phyloP scores from a whole-genome alignment of 139 green algal species.

The Spirogloea muscicola region DNA sequence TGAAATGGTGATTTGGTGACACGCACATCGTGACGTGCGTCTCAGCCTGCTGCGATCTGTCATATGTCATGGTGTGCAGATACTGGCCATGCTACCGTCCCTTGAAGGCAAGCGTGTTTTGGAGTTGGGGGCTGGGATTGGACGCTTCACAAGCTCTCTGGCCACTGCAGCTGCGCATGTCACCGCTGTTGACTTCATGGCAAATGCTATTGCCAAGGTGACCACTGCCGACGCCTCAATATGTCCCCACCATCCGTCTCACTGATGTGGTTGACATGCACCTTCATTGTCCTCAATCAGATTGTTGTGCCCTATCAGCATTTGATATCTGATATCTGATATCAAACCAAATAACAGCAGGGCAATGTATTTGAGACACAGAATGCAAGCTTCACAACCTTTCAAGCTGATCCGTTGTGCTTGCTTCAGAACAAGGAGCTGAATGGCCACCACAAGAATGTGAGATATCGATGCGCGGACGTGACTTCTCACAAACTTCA shows the following conservation, averaged over 20 bases:
- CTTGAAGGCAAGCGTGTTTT: slow-evolving; percentile 65
- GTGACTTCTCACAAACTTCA: slow-evolving; percentile 29
- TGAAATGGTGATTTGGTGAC: slow-evolving; percentile 5
- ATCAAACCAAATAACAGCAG: not conserved
- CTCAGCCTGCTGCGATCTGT: slow-evolving; percentile 11
- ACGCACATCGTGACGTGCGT: slow-evolving; percentile 16
- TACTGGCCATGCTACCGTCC: slow-evolving; percentile 67
- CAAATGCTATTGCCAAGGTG: slow-evolving; percentile 64
- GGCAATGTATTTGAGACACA: not conserved
- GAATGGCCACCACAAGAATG: slow-evolving; percentile 29
- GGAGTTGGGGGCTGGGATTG: slow-evolving; percentile 85
- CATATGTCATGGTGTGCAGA: slow-evolving; percentile 50
- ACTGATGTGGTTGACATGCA: not conserved
- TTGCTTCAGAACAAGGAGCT: slow-evolving; percentile 39
- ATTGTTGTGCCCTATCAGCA: not conserved
- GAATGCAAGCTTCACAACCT: too few relatives aligned
- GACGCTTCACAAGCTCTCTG: slow-evolving; percentile 77
- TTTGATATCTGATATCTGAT: not conserved
- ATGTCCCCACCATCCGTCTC: too few relatives aligned
- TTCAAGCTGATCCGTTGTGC: not conserved
- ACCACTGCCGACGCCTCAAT: too few relatives aligned
- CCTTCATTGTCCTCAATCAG: not conserved
- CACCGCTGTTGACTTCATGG: slow-evolving; percentile 82
- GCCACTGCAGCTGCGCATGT: slow-evolving; percentile 60
- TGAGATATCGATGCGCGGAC: slow-evolving; percentile 47